These are phyloP conservation scores for Diaporthe ampelina DNA, from an alignment of 2,329 filamentous ascomycete genomes.

Conservation along the genomic window DNA sequence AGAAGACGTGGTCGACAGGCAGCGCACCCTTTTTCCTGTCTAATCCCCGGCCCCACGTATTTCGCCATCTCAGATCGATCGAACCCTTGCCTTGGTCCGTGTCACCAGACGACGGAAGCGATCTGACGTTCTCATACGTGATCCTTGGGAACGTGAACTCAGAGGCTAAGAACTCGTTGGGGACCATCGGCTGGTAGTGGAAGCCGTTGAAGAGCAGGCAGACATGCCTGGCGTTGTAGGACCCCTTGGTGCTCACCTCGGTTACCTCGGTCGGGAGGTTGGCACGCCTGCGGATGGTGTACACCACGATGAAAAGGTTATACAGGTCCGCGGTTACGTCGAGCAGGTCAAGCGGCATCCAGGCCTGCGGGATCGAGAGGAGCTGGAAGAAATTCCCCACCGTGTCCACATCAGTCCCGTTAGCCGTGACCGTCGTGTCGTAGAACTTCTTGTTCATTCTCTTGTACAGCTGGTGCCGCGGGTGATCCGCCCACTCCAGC, in stretches of 20 bases:
- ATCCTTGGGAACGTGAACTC: constrained; percentile 53
- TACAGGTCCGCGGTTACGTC: constrained; percentile 53
- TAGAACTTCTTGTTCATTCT: constrained; percentile 46
- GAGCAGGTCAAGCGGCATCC: constrained; percentile 48
- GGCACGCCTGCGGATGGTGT: constrained; percentile 42
- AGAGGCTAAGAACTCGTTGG: constrained; percentile 49
- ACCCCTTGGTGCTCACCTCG: constrained; percentile 48
- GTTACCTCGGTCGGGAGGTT: constrained; percentile 46
- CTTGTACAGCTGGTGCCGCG: constrained; percentile 47
- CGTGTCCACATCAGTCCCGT: background rate
- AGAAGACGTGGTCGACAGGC: background rate
- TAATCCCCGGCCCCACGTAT: background rate
- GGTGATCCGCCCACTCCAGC: constrained; percentile 46
- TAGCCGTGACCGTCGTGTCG: constrained; percentile 6
- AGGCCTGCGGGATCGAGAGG: constrained; percentile 49
- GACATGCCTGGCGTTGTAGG: constrained; percentile 52
- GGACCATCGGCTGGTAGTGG: constrained; percentile 52
- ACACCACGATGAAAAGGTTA: constrained; percentile 50
- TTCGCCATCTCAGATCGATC: constrained; percentile 25
- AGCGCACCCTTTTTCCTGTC: constrained; percentile 13
- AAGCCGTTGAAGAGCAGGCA: constrained; percentile 47
- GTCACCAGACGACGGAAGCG: background rate
- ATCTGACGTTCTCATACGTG: constrained; percentile 41
- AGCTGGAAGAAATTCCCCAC: constrained; percentile 50
- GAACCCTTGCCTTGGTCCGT: constrained; percentile 21